These are phyloP conservation scores for Fusarium mexicanum DNA, from an alignment of 2,329 filamentous ascomycete species.

Conservation along the genomic window DNA sequence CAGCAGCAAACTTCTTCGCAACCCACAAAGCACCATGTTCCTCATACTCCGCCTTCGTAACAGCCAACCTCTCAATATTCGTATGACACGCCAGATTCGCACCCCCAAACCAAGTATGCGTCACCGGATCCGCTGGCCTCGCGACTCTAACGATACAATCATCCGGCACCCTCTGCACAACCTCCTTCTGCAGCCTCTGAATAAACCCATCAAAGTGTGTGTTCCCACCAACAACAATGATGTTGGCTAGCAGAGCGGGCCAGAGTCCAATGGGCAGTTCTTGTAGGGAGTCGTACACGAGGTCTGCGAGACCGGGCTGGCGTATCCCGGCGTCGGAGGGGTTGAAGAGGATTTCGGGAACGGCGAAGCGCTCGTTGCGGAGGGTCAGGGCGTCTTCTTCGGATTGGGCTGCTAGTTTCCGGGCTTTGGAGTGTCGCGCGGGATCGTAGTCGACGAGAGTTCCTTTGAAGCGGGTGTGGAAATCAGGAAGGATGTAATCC, in stretches of 20 bases:
- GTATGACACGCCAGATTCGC: conserved; percentile 77
- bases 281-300: conserved; percentile 82
- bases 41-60: conserved; percentile 91
- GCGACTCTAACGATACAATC: conserved; percentile 82
- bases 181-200: conserved; percentile 78
- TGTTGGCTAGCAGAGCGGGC: conserved; percentile 84
- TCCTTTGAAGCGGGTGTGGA: conserved; percentile 68
- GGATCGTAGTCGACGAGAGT: conserved; percentile 82
- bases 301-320: conserved; percentile 82
- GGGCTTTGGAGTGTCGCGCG: conserved; percentile 62
- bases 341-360: conserved; percentile 90
- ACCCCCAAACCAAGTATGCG: conserved; percentile 87
- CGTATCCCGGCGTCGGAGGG: conserved; percentile 86
- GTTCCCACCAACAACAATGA: conserved; percentile 90
- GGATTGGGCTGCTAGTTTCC: conserved; percentile 54
- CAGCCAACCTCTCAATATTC: conserved; percentile 72
- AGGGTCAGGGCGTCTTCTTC: conserved; percentile 85
- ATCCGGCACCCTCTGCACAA: conserved; percentile 76
- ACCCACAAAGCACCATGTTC: conserved; percentile 84
- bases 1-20: conserved; percentile 71
- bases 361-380: conserved; percentile 89
- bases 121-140: conserved; percentile 76
- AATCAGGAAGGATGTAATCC: conserved; percentile 93
- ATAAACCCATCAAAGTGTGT: conserved; percentile 82
- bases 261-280: conserved; percentile 83